These are phyloP conservation scores for Phoma herbarum DNA, from an alignment of 2,329 filamentous ascomycete genomes.

Conservation along the genomic window DNA sequence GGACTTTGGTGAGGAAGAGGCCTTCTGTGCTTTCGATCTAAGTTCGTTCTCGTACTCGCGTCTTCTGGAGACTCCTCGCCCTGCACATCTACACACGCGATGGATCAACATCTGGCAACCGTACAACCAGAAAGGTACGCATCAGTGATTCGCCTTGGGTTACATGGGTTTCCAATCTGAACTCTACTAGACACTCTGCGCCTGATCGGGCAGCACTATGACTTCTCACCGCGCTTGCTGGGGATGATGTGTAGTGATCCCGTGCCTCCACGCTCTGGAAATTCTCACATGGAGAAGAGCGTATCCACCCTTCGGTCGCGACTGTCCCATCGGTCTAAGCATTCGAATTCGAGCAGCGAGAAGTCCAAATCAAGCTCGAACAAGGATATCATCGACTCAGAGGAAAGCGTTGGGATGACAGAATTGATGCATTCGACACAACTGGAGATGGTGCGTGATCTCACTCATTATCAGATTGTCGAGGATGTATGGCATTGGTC, in stretches of 20 bases:
- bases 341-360: constrained; percentile 27
- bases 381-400: constrained; percentile 35
- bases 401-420: constrained; percentile 49
- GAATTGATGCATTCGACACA: constrained; percentile 49
- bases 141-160: too few relatives aligned
- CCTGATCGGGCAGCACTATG: constrained; percentile 68
- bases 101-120: constrained; percentile 83
- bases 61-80: constrained; percentile 52
- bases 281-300: constrained; percentile 37
- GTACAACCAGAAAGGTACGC: constrained; percentile 65
- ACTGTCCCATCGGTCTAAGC: constrained; percentile 37
- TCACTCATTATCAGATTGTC: constrained; percentile 67
- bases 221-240: constrained; percentile 72
- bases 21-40: constrained; percentile 66
- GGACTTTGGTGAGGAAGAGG: constrained; percentile 67
- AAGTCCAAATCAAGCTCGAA: constrained; percentile 24
- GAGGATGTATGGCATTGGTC: constrained; percentile 80
- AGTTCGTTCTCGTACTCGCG: constrained; percentile 53
- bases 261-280: constrained; percentile 37
- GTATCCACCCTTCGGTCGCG: constrained; percentile 43
- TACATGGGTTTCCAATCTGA: too few relatives aligned
- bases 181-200: constrained; percentile 65
- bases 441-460: constrained; percentile 45
- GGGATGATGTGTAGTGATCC: constrained; percentile 70
- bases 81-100: constrained; percentile 64